Conservation (phyloP, 75 land plant species). For the Cupressus sempervirens region DNA sequence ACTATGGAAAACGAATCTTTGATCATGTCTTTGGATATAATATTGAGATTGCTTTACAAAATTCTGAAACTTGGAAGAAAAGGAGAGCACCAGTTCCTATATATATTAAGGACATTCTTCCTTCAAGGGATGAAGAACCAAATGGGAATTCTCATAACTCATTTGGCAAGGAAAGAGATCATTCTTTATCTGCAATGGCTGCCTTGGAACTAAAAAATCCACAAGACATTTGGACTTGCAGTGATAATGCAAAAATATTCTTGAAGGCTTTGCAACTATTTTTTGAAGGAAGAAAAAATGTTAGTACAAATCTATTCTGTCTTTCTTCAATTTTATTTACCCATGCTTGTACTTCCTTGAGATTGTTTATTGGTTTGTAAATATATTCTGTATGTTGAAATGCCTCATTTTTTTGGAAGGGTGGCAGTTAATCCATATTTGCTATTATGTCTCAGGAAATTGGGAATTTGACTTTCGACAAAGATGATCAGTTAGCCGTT, state of each 20-base stretch:
- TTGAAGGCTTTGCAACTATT: constrained; percentile 71
- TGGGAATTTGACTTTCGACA: constrained; percentile 84
- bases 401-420: neutral
- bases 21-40: constrained; percentile 98
- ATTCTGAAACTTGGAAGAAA: constrained; percentile 91
- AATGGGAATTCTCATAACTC: constrained; percentile 33
- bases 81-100: constrained; percentile 75
- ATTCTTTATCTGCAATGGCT: constrained; percentile 62
- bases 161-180: constrained; percentile 11
- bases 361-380: neutral
- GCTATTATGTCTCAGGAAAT: constrained; percentile 64
- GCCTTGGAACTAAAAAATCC: constrained; percentile 85
- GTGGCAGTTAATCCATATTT: neutral
- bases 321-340: neutral
- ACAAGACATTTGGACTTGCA: constrained; percentile 81
- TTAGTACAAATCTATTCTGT: constrained; percentile 10
- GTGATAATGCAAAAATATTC: constrained; percentile 81
- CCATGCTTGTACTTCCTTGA: neutral
- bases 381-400: neutral
- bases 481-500: constrained; percentile 97
- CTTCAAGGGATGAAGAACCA: constrained; percentile 19
- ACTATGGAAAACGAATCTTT: constrained; percentile 75
- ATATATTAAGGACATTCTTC: constrained; percentile 46
- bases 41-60: constrained; percentile 77
- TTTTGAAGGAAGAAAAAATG: constrained; percentile 63